Conservation (phyloP, 257 asterid genomes). For the Primulina tabacum region DNA sequence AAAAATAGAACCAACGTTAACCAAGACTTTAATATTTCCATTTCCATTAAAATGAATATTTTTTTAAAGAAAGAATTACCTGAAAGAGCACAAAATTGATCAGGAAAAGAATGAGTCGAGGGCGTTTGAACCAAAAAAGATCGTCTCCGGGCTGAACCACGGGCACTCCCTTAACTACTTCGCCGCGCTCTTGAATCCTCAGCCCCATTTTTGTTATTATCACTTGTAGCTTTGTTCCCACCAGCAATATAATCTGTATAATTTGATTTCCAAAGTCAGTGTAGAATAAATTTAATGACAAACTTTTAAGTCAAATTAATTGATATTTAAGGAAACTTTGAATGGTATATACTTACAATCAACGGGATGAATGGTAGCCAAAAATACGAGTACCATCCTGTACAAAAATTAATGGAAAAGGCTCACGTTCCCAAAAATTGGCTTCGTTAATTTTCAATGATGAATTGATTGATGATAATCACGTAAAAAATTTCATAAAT, state of each 20-base stretch:
- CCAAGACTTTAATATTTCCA: not conserved
- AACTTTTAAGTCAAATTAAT: too few relatives aligned
- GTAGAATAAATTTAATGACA: not conserved
- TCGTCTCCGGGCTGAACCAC: slow-evolving; percentile 79
- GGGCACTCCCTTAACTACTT: slow-evolving; percentile 68
- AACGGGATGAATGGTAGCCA: slow-evolving; percentile 92
- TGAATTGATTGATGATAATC: too few relatives aligned
- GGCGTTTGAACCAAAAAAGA: slow-evolving; percentile 79
- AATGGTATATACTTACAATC: slow-evolving; percentile 44
- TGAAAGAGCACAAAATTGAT: slow-evolving; percentile 74
- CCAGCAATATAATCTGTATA: slow-evolving; percentile 58
- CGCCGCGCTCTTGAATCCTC: slow-evolving; percentile 80
- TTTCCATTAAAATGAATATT: too few relatives aligned
- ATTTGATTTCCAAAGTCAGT: not conserved
- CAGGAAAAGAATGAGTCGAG: slow-evolving; percentile 62
- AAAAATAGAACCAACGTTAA: not conserved
- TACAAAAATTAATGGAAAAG: slow-evolving; percentile 2
- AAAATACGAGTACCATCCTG: slow-evolving; percentile 81
- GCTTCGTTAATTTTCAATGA: too few relatives aligned
- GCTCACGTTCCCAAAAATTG: too few relatives aligned
- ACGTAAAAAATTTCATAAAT: too few relatives aligned
- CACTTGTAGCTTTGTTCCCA: slow-evolving; percentile 84
- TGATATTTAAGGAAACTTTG: too few relatives aligned
- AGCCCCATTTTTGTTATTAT: slow-evolving; percentile 86
- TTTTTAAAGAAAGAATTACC: slow-evolving; percentile 30